Base-by-base conservation (phyloP, 805 yeast species). In the Sugiyamaella smithiae region DNA sequence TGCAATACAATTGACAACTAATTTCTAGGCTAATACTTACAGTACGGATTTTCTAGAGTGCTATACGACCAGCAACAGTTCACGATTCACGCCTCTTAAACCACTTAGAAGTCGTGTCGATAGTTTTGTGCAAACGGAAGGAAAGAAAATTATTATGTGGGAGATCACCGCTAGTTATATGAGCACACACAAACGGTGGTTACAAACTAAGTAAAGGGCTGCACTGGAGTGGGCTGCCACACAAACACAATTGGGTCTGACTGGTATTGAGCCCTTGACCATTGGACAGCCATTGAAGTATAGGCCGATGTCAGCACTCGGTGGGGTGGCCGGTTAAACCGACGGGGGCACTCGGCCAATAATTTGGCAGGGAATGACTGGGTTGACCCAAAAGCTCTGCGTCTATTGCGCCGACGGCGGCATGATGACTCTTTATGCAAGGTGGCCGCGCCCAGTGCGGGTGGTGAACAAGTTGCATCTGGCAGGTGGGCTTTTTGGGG, bases 341-440 rank as follows among this genome's bases (percentile, higher is more conserved):
- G 38, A 35, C 38, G 38, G 38, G 38, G 22, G 22, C 7, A 5
- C 38, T 35, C 38, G 38, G 38, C 38, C 38, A 35, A 35, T 35
- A 12, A 19, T 12, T 14, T 14, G 19, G 22, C 38, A 4, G 22
- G 38, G 38, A 35, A 35, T 16, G 22, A 20, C 38, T 4, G 20
- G 12, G 4, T 35, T 19, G 19, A n/a, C n/a, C n/a, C n/a, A n/a
- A n/a, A n/a, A n/a, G n/a, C n/a, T n/a, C n/a, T n/a, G n/a, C n/a
- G n/a, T n/a, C n/a, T n/a, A n/a, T 20, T 35, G 16, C 38, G 38
- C 38, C 38, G 38, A 14, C 20, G 22, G 19, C 38, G 38, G 38
- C 38, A 19, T 14, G 38, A 35, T 35, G 38, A 35, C 38, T 35
- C 38, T 35, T 35, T 35, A 35, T 35, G 38, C 38, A 35, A 35